A percentile compares a stretch with the other conserved stretches of the same genome.
Evolutionary conservation across 2,329 filamentous ascomycete species (phyloP).

Genomic region (Stachybotrys echinatus): DNA sequence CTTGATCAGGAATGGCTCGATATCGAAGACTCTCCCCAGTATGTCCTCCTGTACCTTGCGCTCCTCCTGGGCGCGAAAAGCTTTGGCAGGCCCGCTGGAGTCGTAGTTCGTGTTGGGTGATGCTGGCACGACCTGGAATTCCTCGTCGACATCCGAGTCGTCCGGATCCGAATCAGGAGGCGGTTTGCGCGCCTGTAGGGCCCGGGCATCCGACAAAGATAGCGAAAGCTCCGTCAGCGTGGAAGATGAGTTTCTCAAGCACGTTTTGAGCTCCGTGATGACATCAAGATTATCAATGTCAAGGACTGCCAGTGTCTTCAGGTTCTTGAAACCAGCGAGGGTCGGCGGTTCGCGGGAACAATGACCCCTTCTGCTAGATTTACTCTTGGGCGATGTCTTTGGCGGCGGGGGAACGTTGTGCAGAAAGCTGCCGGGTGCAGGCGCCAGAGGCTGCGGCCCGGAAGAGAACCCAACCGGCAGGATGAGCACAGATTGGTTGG

Average conservation of each 20-base stretch:
- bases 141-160: slow-evolving; percentile 50
- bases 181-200: slow-evolving; percentile 31
- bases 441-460: slow-evolving; percentile 8
- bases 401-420: slow-evolving; percentile 7
- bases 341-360: slow-evolving; percentile 40
- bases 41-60: slow-evolving; percentile 49
- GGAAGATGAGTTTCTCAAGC: slow-evolving; percentile 48
- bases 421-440: slow-evolving; percentile 11
- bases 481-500: slow-evolving; percentile 8
- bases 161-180: slow-evolving; percentile 35
- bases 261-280: slow-evolving; percentile 49
- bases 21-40: slow-evolving; percentile 46
- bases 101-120: slow-evolving; percentile 26
- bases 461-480: slow-evolving; percentile 1
- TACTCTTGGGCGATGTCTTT: slow-evolving; percentile 29
- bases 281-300: slow-evolving; percentile 57
- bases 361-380: slow-evolving; percentile 22
- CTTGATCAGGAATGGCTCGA: slow-evolving; percentile 36
- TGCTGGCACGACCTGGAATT: slow-evolving; percentile 41
- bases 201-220: slow-evolving; percentile 52
- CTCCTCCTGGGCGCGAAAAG: slow-evolving; percentile 45
- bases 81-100: slow-evolving; percentile 36
- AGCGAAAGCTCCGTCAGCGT: slow-evolving; percentile 50
- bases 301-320: slow-evolving; percentile 48
- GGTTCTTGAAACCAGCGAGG: slow-evolving; percentile 50